A percentile compares a stretch with the other conserved stretches of the same genome.
These are phyloP conservation scores for Chimonanthus praecox DNA, from an alignment of 164 flowering plant genomes.

Conservation along the genomic window DNA sequence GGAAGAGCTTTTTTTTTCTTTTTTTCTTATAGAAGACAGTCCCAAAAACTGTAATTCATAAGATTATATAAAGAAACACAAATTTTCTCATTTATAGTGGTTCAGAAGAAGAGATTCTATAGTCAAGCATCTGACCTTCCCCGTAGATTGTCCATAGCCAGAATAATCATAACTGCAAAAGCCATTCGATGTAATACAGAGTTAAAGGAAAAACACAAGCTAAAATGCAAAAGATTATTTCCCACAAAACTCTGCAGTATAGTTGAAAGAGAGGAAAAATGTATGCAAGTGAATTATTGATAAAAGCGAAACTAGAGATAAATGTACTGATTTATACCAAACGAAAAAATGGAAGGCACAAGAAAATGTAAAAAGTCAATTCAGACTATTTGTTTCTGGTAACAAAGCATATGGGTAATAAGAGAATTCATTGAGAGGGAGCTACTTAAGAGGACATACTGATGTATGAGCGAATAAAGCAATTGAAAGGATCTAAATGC, in stretches of 20 bases:
- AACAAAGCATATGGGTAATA: too few relatives aligned
- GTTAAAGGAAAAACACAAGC: not conserved
- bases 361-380: not conserved
- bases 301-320: not conserved
- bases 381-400: not conserved
- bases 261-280: not conserved
- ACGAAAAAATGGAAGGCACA: not conserved
- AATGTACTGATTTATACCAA: not conserved
- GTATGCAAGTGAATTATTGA: not conserved
- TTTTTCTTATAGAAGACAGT: too few relatives aligned
- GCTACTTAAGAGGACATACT: not conserved
- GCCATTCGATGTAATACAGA: not conserved
- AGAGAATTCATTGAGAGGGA: too few relatives aligned
- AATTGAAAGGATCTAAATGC: not conserved
- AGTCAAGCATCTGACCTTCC: constrained; percentile 50
- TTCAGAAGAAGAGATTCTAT: not conserved
- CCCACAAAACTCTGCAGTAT: not conserved
- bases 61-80: not conserved
- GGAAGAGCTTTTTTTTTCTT: too few relatives aligned
- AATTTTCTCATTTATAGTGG: not conserved
- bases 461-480: not conserved
- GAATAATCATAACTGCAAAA: constrained; percentile 72
- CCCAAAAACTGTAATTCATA: not conserved
- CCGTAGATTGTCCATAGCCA: constrained; percentile 84
- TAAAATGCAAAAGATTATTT: not conserved